Conservation (phyloP, 768 basidiomycete species). For the Amanita jacksonii region DNA sequence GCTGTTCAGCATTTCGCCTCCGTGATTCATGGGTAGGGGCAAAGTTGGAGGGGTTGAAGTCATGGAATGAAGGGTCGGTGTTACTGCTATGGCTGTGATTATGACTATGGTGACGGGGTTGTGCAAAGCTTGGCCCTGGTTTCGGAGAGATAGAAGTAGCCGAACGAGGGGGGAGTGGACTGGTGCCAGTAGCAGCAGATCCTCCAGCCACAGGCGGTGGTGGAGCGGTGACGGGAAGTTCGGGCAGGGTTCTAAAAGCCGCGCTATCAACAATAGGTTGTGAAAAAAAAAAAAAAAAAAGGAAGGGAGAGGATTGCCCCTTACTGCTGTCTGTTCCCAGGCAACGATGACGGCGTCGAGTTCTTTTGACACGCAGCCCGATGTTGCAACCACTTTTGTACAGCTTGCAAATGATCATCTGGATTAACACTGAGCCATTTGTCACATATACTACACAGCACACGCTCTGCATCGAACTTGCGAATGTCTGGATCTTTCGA, state of each 20-base stretch:
- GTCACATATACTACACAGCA: conserved; percentile 62
- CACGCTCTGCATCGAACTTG: conserved; percentile 65
- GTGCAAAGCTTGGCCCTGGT: conserved; percentile 8
- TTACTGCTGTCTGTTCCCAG: conserved; percentile 2
- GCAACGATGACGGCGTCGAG: not conserved
- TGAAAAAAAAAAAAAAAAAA: too few relatives aligned
- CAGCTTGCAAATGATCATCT: conserved; percentile 50
- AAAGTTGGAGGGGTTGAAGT: conserved; percentile 48
- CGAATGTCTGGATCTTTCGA: conserved; percentile 61
- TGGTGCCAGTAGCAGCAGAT: too few relatives aligned
- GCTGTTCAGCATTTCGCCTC: conserved; percentile 69
- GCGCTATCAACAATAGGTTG: too few relatives aligned
- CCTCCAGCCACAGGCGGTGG: too few relatives aligned
- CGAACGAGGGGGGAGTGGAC: conserved; percentile 15
- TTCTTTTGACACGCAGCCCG: conserved; percentile 42
- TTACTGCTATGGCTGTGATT: conserved; percentile 11
- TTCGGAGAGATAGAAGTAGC: conserved; percentile 15
- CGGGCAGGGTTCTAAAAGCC: not conserved
- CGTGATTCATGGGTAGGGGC: conserved; percentile 56
- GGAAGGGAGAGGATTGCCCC: too few relatives aligned
- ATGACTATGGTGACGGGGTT: conserved; percentile 8
- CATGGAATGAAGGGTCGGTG: conserved; percentile 34
- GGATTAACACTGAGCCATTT: conserved; percentile 53
- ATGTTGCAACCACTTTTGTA: conserved; percentile 60
- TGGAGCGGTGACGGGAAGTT: conserved; percentile 6